Evolutionary conservation across 495 filamentous ascomycete species (phyloP).

Genomic region (Aspergillus conjunctus): DNA sequence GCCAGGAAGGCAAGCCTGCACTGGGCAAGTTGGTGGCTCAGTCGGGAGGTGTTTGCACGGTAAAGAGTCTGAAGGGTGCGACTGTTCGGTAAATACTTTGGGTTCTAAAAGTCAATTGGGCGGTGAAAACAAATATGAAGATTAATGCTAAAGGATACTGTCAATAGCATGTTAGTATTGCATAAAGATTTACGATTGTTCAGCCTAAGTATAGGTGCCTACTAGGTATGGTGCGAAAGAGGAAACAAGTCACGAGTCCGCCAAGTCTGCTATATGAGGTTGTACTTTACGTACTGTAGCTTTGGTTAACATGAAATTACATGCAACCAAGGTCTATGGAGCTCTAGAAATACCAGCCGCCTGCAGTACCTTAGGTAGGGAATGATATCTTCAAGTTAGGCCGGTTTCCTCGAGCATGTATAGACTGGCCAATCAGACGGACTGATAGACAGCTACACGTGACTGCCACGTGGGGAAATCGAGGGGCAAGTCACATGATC

Average conservation of each 20-base stretch:
- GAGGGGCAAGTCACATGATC: conserved; percentile 22
- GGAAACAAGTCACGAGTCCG: too few relatives aligned
- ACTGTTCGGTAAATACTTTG: conserved; percentile 57
- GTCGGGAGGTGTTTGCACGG: conserved; percentile 72
- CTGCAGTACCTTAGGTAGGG: too few relatives aligned
- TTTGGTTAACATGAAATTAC: too few relatives aligned
- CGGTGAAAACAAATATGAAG: conserved; percentile 9
- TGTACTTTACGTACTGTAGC: too few relatives aligned
- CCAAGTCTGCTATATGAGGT: too few relatives aligned
- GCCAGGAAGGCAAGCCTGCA: conserved; percentile 62
- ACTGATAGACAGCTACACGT: neutral
- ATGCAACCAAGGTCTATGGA: too few relatives aligned
- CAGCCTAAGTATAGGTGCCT: neutral
- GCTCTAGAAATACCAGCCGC: too few relatives aligned
- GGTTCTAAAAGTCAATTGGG: neutral
- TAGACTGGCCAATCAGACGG: neutral
- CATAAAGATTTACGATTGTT: neutral
- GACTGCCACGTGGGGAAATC: neutral
- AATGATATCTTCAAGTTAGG: too few relatives aligned
- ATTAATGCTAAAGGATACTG: neutral
- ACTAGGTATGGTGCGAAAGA: neutral
- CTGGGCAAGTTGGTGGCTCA: conserved; percentile 70
- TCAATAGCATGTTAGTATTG: neutral
- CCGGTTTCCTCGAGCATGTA: neutral
- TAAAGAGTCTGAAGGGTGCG: conserved; percentile 70